Conservation (phyloP, 116 monocot genomes). For the Trichopus zeylanicus region DNA sequence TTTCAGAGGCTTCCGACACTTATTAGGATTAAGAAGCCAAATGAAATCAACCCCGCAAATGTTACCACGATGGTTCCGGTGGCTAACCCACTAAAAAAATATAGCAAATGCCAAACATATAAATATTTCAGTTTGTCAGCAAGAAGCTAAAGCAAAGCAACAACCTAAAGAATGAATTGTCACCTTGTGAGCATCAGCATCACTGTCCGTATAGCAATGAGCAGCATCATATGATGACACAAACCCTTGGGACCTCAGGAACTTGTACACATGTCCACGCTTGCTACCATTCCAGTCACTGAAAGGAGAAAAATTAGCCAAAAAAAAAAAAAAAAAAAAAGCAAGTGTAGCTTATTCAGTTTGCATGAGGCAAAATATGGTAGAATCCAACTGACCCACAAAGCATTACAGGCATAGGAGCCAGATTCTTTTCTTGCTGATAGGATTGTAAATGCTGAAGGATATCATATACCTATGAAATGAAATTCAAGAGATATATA, state of each 20-base stretch:
- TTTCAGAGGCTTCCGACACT: constrained; percentile 58
- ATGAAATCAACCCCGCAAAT: constrained; percentile 98
- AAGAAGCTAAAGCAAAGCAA: not conserved
- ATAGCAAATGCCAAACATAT: not conserved
- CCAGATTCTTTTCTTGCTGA: constrained; percentile 70
- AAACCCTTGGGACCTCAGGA: constrained; percentile 95
- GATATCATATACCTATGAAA: constrained; percentile 75
- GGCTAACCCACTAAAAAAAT: constrained; percentile 87
- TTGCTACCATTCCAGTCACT: constrained; percentile 99
- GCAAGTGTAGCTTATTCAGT: not conserved
- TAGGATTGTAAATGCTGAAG: constrained; percentile 88
- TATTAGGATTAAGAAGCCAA: constrained; percentile 94
- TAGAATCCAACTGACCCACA: constrained; percentile 60
- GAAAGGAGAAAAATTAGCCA: constrained; percentile 4
- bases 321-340: not conserved
- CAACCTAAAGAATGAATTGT: not conserved
- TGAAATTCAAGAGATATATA: not conserved
- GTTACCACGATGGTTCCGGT: constrained; percentile 92
- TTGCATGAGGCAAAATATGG: not conserved
- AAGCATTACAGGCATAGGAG: constrained; percentile 69
- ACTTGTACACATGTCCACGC: constrained; percentile 86
- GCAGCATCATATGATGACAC: constrained; percentile 94
- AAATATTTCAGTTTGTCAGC: not conserved
- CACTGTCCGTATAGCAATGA: constrained; percentile 78
- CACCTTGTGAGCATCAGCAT: constrained; percentile 95